Base-by-base conservation (phyloP, 2,329 filamentous ascomycete species). In the Phialemonium atrogriseum region DNA sequence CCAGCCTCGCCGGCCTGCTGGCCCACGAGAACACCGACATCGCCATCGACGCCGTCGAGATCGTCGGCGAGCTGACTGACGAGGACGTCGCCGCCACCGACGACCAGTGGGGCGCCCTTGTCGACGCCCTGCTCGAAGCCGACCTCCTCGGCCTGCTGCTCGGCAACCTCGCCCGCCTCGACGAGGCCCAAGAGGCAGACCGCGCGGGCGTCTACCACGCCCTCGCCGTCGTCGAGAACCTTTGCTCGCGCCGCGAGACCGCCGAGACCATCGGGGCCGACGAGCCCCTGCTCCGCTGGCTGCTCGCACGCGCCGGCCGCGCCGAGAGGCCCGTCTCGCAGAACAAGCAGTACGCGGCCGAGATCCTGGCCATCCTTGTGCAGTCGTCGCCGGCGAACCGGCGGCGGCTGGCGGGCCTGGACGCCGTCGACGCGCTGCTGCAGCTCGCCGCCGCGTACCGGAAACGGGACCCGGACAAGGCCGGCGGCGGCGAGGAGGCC, bases 1-100 rank as follows among this genome's bases (percentile, higher is more conserved):
- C 60, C 5, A 88, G 80, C 33, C 58, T 98, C 30, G 85, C 94
- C 2, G 75, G 80, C 2, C 59, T 98, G 32, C 64, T 98, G 29
- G 81, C 89, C 11, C 91, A 98, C 54, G 91, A 98, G 48, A 98
- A 98, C 54, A 89, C 88, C 1, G 91, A 98, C 50, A 93, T 98
- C 42, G 87, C 91, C 9, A 94, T 96, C 46, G 84, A 82, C 41
- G 84, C 82, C 1, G 79, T 94, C 30, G 84, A 96, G 60, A 84
- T 95, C 27, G 75, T 98, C 30, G 80, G 77, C 34, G 91, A 98
- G 60, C 64, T 96, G 44, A 93, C 86, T 10, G 91, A 96, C 47
- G 88, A 98, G 52, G 89, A 96, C 50, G 85, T 94, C 3, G 70
- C 79, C 24, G 85, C 84, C 3, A 77, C 81, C 37, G 79, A 87